A percentile compares a stretch with the other conserved stretches of the same genome.
phyloP scores from a whole-genome alignment of 768 basidiomycete species.

The Vararia minispora region DNA sequence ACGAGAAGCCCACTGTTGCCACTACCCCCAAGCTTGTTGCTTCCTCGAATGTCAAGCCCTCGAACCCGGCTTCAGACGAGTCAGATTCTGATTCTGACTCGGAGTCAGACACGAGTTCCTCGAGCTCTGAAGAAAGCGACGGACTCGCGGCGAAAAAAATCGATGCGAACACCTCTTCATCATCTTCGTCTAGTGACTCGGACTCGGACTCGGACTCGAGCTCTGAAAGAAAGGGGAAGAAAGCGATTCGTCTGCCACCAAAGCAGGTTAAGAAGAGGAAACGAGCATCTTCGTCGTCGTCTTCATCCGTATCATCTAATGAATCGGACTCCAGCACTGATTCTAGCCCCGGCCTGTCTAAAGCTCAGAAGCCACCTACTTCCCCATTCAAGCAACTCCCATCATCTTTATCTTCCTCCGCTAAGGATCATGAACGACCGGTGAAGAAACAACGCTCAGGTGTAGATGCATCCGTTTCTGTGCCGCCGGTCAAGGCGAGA shows the following conservation, averaged over 20 bases:
- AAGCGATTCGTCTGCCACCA: slow-evolving; percentile 3
- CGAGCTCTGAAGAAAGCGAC: slow-evolving; percentile 14
- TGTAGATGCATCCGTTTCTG: slow-evolving; percentile 6
- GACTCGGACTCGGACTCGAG: slow-evolving; percentile 22
- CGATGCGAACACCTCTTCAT: slow-evolving; percentile 6
- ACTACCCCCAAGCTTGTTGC: slow-evolving; percentile 8
- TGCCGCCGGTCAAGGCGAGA: slow-evolving; percentile 1
- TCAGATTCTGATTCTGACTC: slow-evolving; percentile 10
- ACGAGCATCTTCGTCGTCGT: slow-evolving; percentile 5
- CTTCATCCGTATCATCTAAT: neutral
- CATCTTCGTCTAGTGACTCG: slow-evolving; percentile 16
- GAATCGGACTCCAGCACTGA: neutral
- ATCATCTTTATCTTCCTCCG: slow-evolving; percentile 12
- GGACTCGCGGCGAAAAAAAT: slow-evolving; percentile 1
- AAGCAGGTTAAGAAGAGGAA: neutral
- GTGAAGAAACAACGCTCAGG: slow-evolving; percentile 11
- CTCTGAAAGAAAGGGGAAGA: slow-evolving; percentile 2
- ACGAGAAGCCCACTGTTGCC: slow-evolving; percentile 13
- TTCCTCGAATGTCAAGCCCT: slow-evolving; percentile 7
- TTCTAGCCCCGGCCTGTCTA: neutral
- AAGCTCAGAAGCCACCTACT: slow-evolving; percentile 5
- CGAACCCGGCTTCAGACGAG: slow-evolving; percentile 12
- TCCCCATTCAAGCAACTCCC: slow-evolving; percentile 12
- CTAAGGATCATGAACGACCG: slow-evolving; percentile 6
- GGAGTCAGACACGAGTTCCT: slow-evolving; percentile 4